Evolutionary conservation across 495 filamentous ascomycete genomes (phyloP), one percentile per base, ranked within the genome.

Genomic region (Aspergillus homomorphus): DNA sequence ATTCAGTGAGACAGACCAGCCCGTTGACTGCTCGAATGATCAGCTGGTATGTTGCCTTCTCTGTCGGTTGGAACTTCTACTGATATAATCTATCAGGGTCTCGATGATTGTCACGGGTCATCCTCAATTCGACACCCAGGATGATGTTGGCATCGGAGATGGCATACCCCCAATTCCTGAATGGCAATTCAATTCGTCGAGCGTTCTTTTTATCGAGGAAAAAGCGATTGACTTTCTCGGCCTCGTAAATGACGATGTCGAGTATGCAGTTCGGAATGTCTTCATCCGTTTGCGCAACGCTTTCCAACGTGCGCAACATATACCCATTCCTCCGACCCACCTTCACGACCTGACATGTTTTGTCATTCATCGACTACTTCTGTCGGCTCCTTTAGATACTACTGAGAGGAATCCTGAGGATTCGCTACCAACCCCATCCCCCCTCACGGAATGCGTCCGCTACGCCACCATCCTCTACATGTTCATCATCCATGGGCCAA

Each of bases 1-100:
- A 69, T 45, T 52, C 69, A 42, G 69, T 82, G 3, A 69, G 72
- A 45, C 73, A 76, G 38, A 79, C 76, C 0, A 81, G 74, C 49
- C 77, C 78, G 1, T 67, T 83, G 4, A 82, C 79, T 0, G 79
- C 78, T 24, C 71, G 77, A 56, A 83, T 81, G 78, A 61, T 82
- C 8, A 70, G 69, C 56, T 81, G 80, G 80, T 82, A 62, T 70
- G 74, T 56, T 2, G 4, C 8, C 48, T 14, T 48, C 2, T 8
- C 2, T 16, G n/a, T 30, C 1, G 10, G 16, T 5, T 18, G 19
- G 14, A 7, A 14, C 9, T 43, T 18, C n/a, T 59, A 52, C 51
- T 67, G 2, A 68, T 30, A 48, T 54, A 8, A 38, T 4, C 44
- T 18, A 21, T 46, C 14, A 82, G 80, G 80, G 79, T 81, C 48